Base-by-base conservation (phyloP, 257 asterid species). In the Solanum commersonii region DNA sequence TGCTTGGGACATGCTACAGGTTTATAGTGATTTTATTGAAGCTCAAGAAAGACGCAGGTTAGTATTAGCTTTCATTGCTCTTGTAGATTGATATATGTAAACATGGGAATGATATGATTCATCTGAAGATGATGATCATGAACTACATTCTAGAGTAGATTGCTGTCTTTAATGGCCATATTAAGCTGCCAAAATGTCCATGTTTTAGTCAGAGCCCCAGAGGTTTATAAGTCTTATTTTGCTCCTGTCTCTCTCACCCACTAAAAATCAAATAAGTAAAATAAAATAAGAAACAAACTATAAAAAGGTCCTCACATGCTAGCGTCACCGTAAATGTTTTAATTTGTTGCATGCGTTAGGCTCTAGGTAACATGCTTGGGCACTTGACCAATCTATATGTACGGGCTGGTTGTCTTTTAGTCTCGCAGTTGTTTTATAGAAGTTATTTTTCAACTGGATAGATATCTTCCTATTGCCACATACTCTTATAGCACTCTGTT, bases 1-100 rank as follows among this genome's bases (percentile, higher is more conserved):
- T 89, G 98, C 98, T 84, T 95, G 99, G 99, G 99, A 97, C 88
- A 97, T 97, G 99, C 94, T 92, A 92, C 96, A 93, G 91, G 96
- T 97, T 87, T 97, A 97, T 90, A 90, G 93, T 91, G 92, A 95
- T 52, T 95, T 94, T 88, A 93, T 97, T 90, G 99, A 97, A 56
- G 90, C 95, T 90, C 95, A 94, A 87, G 99, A 97, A 90, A 96
- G 96, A 84, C 93, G 95, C 88, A 94, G 98, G 99, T 96, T 91
- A 72, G 87, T 67, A 59, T 85, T 18, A 49, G 67, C 38, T 72
- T 73, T 14, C 65, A 70, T 86, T 73, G 29, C 46, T 71, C 31
- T 85, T 65, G 29, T 46, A 34, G 74, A 46, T 18, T 86, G 25
- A 63, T 59, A 31, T 44, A 27, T 86, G 34, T 49, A 72, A 49